Conservation (phyloP, 2,329 filamentous ascomycete species). For the Colletotrichum horii region DNA sequence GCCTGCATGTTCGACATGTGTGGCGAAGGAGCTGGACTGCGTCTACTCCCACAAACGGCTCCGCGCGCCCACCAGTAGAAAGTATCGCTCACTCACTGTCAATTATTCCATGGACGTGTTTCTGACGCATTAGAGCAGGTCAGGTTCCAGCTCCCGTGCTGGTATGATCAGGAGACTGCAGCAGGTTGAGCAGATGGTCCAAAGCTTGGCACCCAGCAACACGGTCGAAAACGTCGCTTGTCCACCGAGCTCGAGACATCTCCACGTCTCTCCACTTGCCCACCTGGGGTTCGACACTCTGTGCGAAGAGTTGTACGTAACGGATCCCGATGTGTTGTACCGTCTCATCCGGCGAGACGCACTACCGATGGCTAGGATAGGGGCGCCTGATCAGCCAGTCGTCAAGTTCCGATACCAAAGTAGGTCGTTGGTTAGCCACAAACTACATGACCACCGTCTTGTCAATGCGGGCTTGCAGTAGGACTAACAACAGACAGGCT, state of each 20-base stretch:
- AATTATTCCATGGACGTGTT: neutral
- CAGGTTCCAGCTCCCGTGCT: neutral
- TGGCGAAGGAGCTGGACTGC: neutral
- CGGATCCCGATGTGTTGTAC: neutral
- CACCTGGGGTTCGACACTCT: neutral
- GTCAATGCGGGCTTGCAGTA: neutral
- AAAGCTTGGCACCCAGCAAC: neutral
- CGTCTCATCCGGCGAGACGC: neutral
- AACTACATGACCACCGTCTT: neutral
- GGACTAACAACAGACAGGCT: accelerated
- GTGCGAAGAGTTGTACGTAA: neutral
- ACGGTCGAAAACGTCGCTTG: neutral
- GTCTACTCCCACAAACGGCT: neutral
- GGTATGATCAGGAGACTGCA: neutral
- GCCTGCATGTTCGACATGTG: neutral
- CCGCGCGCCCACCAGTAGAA: neutral
- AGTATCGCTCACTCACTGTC: neutral
- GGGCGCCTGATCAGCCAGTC: neutral
- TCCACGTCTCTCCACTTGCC: neutral
- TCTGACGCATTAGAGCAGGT: neutral
- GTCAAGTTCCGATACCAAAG: neutral
- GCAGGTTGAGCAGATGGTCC: neutral
- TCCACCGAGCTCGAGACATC: accelerated
- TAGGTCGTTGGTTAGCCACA: neutral
- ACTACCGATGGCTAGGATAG: neutral